Base-by-base conservation (phyloP, 1,139 yeast species). In the Nematodospora anomalae region DNA sequence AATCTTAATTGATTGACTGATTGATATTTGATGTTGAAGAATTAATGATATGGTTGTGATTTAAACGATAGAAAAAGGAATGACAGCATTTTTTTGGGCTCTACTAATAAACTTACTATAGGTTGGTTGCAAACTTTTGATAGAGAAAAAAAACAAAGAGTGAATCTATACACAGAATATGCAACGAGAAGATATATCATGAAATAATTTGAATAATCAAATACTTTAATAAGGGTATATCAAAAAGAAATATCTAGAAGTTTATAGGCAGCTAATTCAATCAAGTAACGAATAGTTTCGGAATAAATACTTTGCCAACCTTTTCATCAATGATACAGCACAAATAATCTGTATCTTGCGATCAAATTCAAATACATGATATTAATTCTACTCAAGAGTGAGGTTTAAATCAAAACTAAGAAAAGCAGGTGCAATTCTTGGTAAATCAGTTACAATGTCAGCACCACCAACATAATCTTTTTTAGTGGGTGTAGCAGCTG, bases 91-190 rank as follows among this genome's bases (percentile, higher is more conserved):
- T 28, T n/a, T 28, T 28, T 28, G 30, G 18, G 12, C 11, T 28
- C 16, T n/a, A n/a, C 4, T 28, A 28, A 28, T 8, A 18, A 18
- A 6, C 8, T 8, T 18, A 18, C 21, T 18, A 16, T 7, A 13
- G 13, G 35, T 32, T 32, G 35, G 35, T 32, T 32, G 35, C 35
- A 32, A 32, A 32, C 13, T 33, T 33, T 33, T 21, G n/a, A n/a
- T 25, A 30, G n/a, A 26, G 10, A 25, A 13, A 13, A 12, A 11
- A 25, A 11, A 12, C 6, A 13, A 25, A 25, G n/a, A n/a, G n/a
- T n/a, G n/a, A n/a, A n/a, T n/a, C n/a, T n/a, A n/a, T n/a, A n/a
- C n/a, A n/a, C n/a, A n/a, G n/a, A n/a, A n/a, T n/a, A n/a, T n/a
- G n/a, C n/a, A n/a, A n/a, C n/a, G n/a, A n/a, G n/a, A n/a, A n/a